Evolutionary conservation across 352 stramenopile genomes (phyloP).

Genomic region (Thalassiosira livingstoniorum): DNA sequence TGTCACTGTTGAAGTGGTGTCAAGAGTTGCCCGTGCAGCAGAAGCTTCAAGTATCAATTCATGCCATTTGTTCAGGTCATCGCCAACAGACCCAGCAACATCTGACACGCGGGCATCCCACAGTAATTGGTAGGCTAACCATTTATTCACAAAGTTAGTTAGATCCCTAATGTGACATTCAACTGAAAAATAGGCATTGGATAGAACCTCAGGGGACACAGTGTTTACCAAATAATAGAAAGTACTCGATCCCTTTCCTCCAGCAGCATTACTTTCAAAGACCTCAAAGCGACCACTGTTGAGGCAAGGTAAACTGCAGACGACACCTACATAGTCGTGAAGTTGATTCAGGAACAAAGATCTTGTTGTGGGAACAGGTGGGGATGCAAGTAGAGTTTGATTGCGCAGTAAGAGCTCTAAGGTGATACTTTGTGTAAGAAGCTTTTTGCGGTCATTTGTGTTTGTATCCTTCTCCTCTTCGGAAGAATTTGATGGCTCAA

Average conservation of each 20-base stretch:
- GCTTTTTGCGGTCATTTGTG: constrained; percentile 47
- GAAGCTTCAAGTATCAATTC: constrained; percentile 96
- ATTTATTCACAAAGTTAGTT: constrained; percentile 93
- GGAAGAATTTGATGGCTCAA: constrained; percentile 6
- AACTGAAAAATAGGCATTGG: constrained; percentile 78
- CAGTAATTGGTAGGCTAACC: constrained; percentile 98
- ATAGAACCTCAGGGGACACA: constrained; percentile 68
- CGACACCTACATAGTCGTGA: constrained; percentile 92
- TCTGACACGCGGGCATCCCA: constrained; percentile 98
- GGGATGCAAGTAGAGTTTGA: constrained; percentile 95
- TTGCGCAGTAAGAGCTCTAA: constrained; percentile 95
- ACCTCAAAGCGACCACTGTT: constrained; percentile 85
- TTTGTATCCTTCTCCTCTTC: constrained; percentile 19
- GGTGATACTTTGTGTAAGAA: constrained; percentile 67
- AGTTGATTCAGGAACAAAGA: constrained; percentile 91
- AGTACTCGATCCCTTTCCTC: constrained; percentile 23
- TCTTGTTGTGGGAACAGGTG: constrained; percentile 93
- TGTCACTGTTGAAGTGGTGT: constrained; percentile 89
- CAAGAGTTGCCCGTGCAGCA: constrained; percentile 93
- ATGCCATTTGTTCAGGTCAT: constrained; percentile 96
- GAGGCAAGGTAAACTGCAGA: constrained; percentile 91
- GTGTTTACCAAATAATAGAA: constrained; percentile 79
- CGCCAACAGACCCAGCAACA: constrained; percentile 91
- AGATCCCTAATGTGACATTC: constrained; percentile 88
- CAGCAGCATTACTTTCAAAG: constrained; percentile 63